Evolutionary conservation across 257 asterid species (phyloP).

Genomic region (Linaria vulgaris): DNA sequence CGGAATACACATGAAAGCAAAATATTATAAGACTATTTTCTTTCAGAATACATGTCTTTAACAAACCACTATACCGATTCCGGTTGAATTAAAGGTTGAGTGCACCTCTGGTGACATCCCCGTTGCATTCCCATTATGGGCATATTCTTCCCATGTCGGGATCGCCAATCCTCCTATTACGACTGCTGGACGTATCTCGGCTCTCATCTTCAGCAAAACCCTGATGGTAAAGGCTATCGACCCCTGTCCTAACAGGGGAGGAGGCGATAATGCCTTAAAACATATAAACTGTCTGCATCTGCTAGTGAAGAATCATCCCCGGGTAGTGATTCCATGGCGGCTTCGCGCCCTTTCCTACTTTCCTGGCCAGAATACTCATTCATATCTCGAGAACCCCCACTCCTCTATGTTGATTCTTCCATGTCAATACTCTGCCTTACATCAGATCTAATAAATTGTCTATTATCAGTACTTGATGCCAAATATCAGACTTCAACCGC

Average conservation of each 20-base stretch:
- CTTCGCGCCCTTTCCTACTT: slow-evolving; percentile 61
- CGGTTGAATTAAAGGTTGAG: too few species aligned
- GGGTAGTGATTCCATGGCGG: slow-evolving; percentile 46
- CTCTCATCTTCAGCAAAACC: slow-evolving; percentile 74
- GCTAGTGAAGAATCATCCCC: slow-evolving; percentile 65
- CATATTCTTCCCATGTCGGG: slow-evolving; percentile 75
- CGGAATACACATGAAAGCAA: background rate
- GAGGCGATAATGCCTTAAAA: slow-evolving; percentile 66
- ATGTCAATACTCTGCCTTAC: slow-evolving; percentile 58
- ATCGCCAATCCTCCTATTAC: slow-evolving; percentile 76
- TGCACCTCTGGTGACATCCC: too few species aligned
- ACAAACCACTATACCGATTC: slow-evolving; percentile 7
- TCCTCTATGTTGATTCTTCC: slow-evolving; percentile 72
- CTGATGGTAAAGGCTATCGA: slow-evolving; percentile 56
- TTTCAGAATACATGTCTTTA: slow-evolving; percentile 16
- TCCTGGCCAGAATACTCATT: slow-evolving; percentile 60
- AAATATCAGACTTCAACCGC: slow-evolving; percentile 62
- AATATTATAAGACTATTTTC: background rate
- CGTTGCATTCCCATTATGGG: too few species aligned
- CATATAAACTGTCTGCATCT: slow-evolving; percentile 59
- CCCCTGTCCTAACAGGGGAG: slow-evolving; percentile 56
- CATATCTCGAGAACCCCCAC: slow-evolving; percentile 70
- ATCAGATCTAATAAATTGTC: slow-evolving; percentile 61
- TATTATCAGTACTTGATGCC: slow-evolving; percentile 59
- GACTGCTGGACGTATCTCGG: slow-evolving; percentile 64